Evolutionary conservation across 805 yeast genomes (phyloP).

Genomic region (Nakazawaea wyomingensis): DNA sequence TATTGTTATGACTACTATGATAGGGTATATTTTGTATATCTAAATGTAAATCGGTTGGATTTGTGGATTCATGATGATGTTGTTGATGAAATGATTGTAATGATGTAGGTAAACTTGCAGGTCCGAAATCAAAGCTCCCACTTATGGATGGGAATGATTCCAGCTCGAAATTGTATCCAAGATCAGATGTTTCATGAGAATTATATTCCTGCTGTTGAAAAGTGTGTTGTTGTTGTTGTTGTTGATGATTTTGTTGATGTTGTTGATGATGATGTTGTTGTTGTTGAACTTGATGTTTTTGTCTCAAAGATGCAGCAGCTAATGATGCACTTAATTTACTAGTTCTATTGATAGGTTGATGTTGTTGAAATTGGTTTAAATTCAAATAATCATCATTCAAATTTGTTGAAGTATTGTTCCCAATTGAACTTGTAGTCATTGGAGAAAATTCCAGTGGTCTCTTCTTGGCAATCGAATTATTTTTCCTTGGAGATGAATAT

Average conservation of each 20-base stretch:
- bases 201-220: slow-evolving; percentile 1
- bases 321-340: slow-evolving; percentile 16
- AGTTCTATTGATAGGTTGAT: slow-evolving; percentile 6
- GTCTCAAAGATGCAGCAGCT: slow-evolving; percentile 6
- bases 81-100: background rate
- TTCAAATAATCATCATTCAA: slow-evolving; percentile 9
- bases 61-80: background rate
- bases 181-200: background rate
- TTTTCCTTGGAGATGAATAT: slow-evolving; percentile 3
- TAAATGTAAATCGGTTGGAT: background rate
- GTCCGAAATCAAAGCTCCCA: slow-evolving; percentile 15
- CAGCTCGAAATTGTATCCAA: slow-evolving; percentile 6
- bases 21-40: slow-evolving; percentile 2
- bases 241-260: slow-evolving; percentile 1
- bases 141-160: slow-evolving; percentile 8
- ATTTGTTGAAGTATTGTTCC: background rate
- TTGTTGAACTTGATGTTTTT: slow-evolving; percentile 8
- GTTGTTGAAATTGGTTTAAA: slow-evolving; percentile 2
- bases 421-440: slow-evolving; percentile 9
- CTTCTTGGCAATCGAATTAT: slow-evolving; percentile 13
- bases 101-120: slow-evolving; percentile 11
- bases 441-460: slow-evolving; percentile 24
- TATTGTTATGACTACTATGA: background rate
- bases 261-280: background rate
- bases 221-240: slow-evolving; percentile 1